Base-by-base conservation (phyloP, 306 rosid species). In the Arachis stenosperma region DNA sequence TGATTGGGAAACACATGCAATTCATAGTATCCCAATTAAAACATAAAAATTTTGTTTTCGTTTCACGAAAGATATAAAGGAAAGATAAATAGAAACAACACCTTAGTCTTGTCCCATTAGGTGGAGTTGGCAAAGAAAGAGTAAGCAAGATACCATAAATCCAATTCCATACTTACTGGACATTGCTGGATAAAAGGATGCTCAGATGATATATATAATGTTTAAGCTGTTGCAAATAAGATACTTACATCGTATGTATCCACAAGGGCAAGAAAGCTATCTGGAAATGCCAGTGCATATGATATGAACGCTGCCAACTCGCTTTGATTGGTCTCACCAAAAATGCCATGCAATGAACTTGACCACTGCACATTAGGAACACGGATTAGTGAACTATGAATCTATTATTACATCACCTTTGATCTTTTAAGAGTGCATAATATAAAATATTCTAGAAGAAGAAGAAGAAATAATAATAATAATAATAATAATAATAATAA, bases 281-380 rank as follows among this genome's bases (percentile, higher is more conserved):
- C 71, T 71, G 99, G 99, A 79, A 91, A 95, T 81, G 99, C 99
- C 88, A 91, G 81, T 6, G 99, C 99, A 78, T 95, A 95, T 6
- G 99, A 95, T 2, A 83, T 81, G 87, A 95, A 90, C 14, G 99
- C 99, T 73, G 99, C 99, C 75, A 95, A 75, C 88, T 95, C 99
- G 12, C 97, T 91, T 77, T 84, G 99, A 88, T 95, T 95, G 81
- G 99, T 95, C 87, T 91, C 99, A 6, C 96, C 92, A 77, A 88
- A 90, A 79, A 40, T 69, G 46, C 91, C 93, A 66, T 79, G 60
- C 7, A 84, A 73, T 67, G 88, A 86, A 53, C 73, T 86, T 74
- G 90, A 80, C 94, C 87, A 77, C 98, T 95, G 93, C 81, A 86
- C 75, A 74, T 76, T 58, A 74, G 84, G 66, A 57, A 75, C 3